Conservation (phyloP, 1,139 yeast genomes). For the Protomyces gravidus region DNA sequence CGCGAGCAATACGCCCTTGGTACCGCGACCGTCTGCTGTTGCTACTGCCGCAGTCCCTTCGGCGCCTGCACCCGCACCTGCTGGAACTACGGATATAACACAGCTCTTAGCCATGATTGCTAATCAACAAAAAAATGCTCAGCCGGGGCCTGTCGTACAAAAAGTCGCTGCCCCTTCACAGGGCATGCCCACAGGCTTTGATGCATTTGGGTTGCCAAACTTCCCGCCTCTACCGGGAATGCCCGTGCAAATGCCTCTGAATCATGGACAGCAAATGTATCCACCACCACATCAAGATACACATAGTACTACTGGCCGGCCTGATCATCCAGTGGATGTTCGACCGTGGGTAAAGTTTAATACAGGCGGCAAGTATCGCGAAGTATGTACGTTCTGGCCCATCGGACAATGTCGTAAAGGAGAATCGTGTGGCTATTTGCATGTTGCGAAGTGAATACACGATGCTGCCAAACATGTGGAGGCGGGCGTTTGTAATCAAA, state of each 20-base stretch:
- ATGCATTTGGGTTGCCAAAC: not conserved
- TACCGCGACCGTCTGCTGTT: not conserved
- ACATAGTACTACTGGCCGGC: not conserved
- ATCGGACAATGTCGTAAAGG: conserved; percentile 20
- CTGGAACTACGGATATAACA: not conserved
- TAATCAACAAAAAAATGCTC: not conserved
- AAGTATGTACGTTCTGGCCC: conserved; percentile 13
- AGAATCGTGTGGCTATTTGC: conserved; percentile 19
- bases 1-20: not conserved
- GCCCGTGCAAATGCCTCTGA: not conserved
- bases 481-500: too few relatives aligned
- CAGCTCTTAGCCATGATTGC: not conserved
- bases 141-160: not conserved
- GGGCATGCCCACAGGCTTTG: not conserved
- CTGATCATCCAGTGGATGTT: conserved; percentile 1
- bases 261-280: not conserved
- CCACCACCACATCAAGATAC: not conserved
- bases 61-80: not conserved
- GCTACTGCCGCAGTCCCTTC: not conserved
- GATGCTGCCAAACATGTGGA: too few relatives aligned
- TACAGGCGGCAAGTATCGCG: conserved; percentile 16
- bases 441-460: too few relatives aligned
- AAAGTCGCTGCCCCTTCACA: not conserved
- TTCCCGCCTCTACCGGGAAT: not conserved
- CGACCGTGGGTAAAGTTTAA: conserved; percentile 24